phyloP scores from a whole-genome alignment of 805 yeast species.

The Monosporozyma servazzii region DNA sequence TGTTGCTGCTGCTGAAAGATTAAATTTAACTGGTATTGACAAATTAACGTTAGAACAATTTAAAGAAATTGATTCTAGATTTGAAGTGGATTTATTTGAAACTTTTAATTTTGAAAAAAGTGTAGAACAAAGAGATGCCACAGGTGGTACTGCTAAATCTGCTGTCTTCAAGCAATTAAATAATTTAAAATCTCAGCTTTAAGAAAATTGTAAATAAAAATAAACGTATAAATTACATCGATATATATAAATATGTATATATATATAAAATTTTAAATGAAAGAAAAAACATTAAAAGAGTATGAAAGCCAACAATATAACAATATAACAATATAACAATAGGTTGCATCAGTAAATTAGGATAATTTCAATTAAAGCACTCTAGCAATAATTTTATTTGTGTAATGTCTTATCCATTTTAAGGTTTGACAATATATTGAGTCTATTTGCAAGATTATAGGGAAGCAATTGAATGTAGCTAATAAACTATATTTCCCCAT shows the following conservation, averaged over 20 bases:
- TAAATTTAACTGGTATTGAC: constrained; percentile 74
- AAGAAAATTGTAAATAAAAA: background rate
- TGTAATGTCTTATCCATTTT: background rate
- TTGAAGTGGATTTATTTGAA: constrained; percentile 67
- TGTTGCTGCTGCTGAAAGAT: constrained; percentile 82
- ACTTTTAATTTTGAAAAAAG: constrained; percentile 89
- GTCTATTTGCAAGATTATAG: background rate
- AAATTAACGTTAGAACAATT: constrained; percentile 70
- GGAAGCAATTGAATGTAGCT: constrained; percentile 5
- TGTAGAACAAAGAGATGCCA: constrained; percentile 93
- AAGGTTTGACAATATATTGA: background rate
- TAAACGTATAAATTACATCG: background rate
- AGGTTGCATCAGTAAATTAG: background rate
- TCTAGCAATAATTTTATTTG: background rate
- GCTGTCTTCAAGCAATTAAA: constrained; percentile 75
- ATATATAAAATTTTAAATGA: background rate
- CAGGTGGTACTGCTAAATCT: constrained; percentile 91
- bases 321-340: no score
- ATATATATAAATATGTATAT: background rate
- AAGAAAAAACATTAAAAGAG: no score
- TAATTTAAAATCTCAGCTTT: constrained; percentile 22
- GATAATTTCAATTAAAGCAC: background rate
- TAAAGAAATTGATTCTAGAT: constrained; percentile 69
- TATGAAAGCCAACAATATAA: no score
- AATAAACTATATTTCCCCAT: constrained; percentile 19